Evolutionary conservation across 495 filamentous ascomycete species (phyloP).

Genomic region (Jackrogersella minutella): DNA sequence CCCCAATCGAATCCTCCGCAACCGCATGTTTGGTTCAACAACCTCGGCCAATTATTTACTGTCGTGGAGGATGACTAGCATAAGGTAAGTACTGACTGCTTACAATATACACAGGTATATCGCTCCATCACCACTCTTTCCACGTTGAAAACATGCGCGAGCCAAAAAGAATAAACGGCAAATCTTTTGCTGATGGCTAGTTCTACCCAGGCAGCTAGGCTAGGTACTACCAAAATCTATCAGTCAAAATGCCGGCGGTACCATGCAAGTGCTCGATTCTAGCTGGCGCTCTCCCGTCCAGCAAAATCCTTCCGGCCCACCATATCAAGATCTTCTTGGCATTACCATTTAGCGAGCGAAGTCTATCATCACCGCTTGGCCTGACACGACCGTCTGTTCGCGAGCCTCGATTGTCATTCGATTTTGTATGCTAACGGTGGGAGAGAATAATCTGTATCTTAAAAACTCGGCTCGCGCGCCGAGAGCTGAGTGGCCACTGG

Average conservation of each 20-base stretch:
- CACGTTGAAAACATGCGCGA: constrained; percentile 19
- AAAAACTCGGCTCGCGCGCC: neutral
- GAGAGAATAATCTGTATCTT: neutral
- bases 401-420: neutral
- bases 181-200: constrained; percentile 17
- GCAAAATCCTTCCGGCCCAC: constrained; percentile 18
- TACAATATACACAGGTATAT: too few species aligned
- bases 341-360: neutral
- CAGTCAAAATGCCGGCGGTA: constrained; percentile 23
- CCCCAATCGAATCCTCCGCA: constrained; percentile 5
- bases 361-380: neutral
- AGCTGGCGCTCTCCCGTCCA: constrained; percentile 30
- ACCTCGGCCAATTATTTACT: neutral
- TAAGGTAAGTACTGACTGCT: neutral
- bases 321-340: constrained; percentile 15
- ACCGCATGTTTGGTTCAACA: constrained; percentile 1
- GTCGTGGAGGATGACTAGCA: neutral
- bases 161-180: constrained; percentile 4
- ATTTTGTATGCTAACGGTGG: neutral
- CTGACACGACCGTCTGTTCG: constrained; percentile 21
- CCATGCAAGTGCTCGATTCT: constrained; percentile 32
- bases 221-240: constrained; percentile 4
- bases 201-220: neutral
- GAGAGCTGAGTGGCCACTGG: neutral
- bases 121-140: constrained; percentile 17